These are phyloP conservation scores for Crithidia acanthocephali DNA, from an alignment of 208 protist genomes.

Conservation along the genomic window DNA sequence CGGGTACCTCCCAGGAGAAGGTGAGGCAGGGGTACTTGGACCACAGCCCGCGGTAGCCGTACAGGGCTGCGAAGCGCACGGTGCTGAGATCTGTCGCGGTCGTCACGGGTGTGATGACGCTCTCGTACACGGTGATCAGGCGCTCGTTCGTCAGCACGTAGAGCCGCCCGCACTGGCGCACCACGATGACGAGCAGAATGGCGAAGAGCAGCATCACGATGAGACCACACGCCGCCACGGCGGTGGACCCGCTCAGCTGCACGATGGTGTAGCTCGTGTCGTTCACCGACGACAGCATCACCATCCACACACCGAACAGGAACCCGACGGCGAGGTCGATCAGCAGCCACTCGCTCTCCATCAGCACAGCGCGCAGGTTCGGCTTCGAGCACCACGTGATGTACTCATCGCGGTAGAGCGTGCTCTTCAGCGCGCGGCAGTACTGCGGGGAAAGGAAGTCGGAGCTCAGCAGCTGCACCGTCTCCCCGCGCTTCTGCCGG, in stretches of 20 bases:
- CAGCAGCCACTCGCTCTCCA: conserved; percentile 60
- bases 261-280: conserved; percentile 44
- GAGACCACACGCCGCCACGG: conserved; percentile 43
- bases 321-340: conserved; percentile 39
- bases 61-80: conserved; percentile 49
- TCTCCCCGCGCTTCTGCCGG: conserved; percentile 51
- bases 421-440: conserved; percentile 37
- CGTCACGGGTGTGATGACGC: conserved; percentile 43
- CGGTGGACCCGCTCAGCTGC: conserved; percentile 36
- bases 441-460: conserved; percentile 39
- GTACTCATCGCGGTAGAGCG: conserved; percentile 47
- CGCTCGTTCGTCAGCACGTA: conserved; percentile 63
- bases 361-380: conserved; percentile 36
- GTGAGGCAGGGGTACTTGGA: conserved; percentile 36
- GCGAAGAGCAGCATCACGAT: conserved; percentile 38
- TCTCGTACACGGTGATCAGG: conserved; percentile 55
- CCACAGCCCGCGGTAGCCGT: conserved; percentile 45
- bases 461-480: conserved; percentile 49
- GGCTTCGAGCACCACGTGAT: conserved; percentile 60
- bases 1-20: conserved; percentile 67
- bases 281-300: conserved; percentile 42
- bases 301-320: conserved; percentile 52
- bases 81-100: conserved; percentile 46
- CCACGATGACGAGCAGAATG: conserved; percentile 40
- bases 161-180: conserved; percentile 44